These are phyloP conservation scores for Ogataea ganodermae DNA, from an alignment of 805 yeast genomes.

Conservation along the genomic window DNA sequence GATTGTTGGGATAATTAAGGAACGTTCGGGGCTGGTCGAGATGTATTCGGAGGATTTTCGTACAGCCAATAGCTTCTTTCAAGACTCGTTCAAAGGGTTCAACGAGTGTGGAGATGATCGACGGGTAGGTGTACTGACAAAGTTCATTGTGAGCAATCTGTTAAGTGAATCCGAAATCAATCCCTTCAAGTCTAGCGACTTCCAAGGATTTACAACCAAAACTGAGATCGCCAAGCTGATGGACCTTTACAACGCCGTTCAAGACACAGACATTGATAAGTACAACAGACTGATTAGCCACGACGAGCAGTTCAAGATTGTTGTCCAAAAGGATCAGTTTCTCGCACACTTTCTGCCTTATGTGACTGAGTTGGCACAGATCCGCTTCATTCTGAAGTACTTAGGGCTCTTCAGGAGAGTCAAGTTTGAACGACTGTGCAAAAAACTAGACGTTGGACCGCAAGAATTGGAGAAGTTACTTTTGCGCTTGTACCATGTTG, in stretches of 20 bases:
- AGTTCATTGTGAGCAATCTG: conserved; percentile 60
- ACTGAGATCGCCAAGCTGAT: conserved; percentile 25
- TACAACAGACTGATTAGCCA: conserved; percentile 24
- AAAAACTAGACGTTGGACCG: conserved; percentile 22
- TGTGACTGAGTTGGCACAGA: conserved; percentile 28
- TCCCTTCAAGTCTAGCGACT: conserved; percentile 74
- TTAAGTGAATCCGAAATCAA: conserved; percentile 66
- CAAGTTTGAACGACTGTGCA: conserved; percentile 22
- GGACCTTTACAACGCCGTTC: conserved; percentile 31
- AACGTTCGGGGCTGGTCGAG: conserved; percentile 71
- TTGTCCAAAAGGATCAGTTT: conserved; percentile 20
- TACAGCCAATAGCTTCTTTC: conserved; percentile 50
- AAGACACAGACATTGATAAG: conserved; percentile 25
- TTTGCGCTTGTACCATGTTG: conserved; percentile 28
- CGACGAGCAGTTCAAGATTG: conserved; percentile 8
- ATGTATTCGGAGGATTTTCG: conserved; percentile 62
- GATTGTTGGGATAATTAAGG: conserved; percentile 71
- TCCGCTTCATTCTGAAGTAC: conserved; percentile 26
- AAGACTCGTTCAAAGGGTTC: conserved; percentile 48
- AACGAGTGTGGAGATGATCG: conserved; percentile 62
- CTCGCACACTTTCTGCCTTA: conserved; percentile 27
- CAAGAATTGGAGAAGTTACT: conserved; percentile 25
- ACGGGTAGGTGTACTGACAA: conserved; percentile 59
- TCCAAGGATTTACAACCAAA: conserved; percentile 38
- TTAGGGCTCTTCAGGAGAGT: conserved; percentile 27